These are phyloP conservation scores for Tolypocladium sp. DNA, from an alignment of 2,329 filamentous ascomycete species.

Conservation along the genomic window DNA sequence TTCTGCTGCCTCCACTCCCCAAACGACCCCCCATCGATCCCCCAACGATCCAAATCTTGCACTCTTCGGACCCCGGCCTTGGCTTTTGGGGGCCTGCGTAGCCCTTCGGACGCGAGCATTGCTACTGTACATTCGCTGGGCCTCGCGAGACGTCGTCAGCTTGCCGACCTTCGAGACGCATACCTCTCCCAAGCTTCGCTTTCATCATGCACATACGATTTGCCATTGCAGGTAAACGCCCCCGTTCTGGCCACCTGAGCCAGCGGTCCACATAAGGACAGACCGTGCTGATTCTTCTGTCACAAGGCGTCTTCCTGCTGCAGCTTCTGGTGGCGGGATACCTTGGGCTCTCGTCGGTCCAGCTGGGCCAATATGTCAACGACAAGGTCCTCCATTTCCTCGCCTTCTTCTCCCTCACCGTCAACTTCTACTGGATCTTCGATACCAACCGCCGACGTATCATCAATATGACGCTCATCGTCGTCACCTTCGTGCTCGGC, in stretches of 20 bases:
- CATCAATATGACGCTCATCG: slow-evolving; percentile 70
- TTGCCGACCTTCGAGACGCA: not conserved
- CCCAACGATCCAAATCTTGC: not conserved
- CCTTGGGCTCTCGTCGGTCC: slow-evolving; percentile 62
- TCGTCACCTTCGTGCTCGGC: slow-evolving; percentile 65
- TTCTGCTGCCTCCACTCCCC: not conserved
- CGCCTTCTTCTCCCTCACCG: slow-evolving; percentile 83
- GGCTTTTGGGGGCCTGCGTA: not conserved
- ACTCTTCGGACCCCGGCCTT: not conserved
- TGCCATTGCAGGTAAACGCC: slow-evolving; percentile 74
- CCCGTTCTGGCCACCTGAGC: slow-evolving; percentile 1
- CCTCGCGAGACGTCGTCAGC: not conserved
- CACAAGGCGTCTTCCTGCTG: slow-evolving; percentile 55
- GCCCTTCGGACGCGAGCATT: not conserved
- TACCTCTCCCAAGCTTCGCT: not conserved
- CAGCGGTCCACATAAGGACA: not conserved
- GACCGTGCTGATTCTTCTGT: slow-evolving; percentile 5
- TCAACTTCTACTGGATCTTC: slow-evolving; percentile 92
- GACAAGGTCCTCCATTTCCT: slow-evolving; percentile 84
- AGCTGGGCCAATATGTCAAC: slow-evolving; percentile 54
- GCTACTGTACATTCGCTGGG: not conserved
- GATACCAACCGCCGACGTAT: slow-evolving; percentile 82
- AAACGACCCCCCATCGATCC: not conserved
- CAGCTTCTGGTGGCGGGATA: slow-evolving; percentile 71
- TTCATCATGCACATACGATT: slow-evolving; percentile 71